Evolutionary conservation across 805 yeast genomes (phyloP), one percentile per base, ranked within the genome.

Genomic region (Tetrapisispora namnaoensis): DNA sequence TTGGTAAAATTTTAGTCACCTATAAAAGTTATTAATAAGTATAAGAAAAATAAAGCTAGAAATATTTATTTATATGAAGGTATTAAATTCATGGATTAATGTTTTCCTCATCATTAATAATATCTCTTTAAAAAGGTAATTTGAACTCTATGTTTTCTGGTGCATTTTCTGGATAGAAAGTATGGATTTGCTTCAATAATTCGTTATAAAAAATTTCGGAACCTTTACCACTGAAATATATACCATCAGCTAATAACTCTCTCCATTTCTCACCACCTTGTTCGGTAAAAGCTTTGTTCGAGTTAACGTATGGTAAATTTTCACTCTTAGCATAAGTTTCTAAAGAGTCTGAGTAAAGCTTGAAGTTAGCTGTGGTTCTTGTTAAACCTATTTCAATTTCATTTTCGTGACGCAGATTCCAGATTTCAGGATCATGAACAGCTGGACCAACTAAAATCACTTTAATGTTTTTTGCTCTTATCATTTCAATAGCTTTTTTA

Each of bases 401-500:
- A 17, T 64, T 63, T 7, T 48, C 45, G 42, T 58, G 58, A 3
- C 49, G 32, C 1, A 66, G 63, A 32, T 70, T 66, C 73, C 80
- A 76, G 38, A 61, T 52, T 2, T 56, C 58, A 18, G 55, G 60
- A 58, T 80, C 80, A 53, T 78, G 79, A 13, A 76, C 60, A 0
- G 76, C 82, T 0, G 91, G 88, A 0, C 86, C 79, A 11, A 86
- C 71, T 1, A 86, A 56, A 17, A 87, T 69, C 0, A 79, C 70
- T 36, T 73, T 74, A 47, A 82, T 75, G 2, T 69, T 72, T 47
- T 74, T 62, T 1, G 59, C 61, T 21, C 59, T 53, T 30, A 76
- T 70, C 50, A 70, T 53, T 9, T 67, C 55, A 16, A 79, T 68
- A 55, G 86, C 53, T 11, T 52, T 47, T 24, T 55, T 57, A 52